Evolutionary conservation across 129 eudicot species (phyloP), one percentile per base, ranked within the genome.

Genomic region (Centella asiatica): DNA sequence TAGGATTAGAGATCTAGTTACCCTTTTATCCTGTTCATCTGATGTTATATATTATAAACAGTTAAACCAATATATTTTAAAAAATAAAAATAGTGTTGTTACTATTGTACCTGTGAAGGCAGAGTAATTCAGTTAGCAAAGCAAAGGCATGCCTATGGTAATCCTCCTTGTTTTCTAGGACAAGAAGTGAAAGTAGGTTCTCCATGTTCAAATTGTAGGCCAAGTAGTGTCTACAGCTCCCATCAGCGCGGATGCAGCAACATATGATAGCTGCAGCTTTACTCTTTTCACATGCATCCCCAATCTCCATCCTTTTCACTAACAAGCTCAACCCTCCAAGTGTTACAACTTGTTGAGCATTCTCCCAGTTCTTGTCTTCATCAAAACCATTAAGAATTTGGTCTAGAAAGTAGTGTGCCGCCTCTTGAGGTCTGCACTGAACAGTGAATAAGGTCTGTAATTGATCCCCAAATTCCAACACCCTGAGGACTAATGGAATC

Each of bases 381-480:
- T 87, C 85, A 63, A 76, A 80, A 51, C 92, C 83, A 1, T 48
- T 78, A 34, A 87, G 67, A 57, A 87, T 83, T 64, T 76, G 83
- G 40, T 76, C 81, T 32, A 87, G 72, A 13, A 87, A 83, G 79
- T 87, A 87, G 71, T 83, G 80, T 2, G 92, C 95, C 14, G 92
- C 92, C 68, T 57, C 79, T 44, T 80, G 85, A 51, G 95, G 88
- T 65, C 80, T 60, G 71, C 83, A 76, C 44, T 62, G 76, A 32
- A 87, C 85, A 27, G 73, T 65, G 70, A 87, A 87, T 44, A 87
- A 56, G 0, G 71, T 72, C 54, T 87, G 90, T 24, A 72, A 53
- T 47, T 87, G 95, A 68, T 87, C 95, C 22, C 90, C 95, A 52
- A 83, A 87, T 27, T 87, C 95, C 5, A 87, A 64, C 33, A 87